Percentiles rank a stretch among this genome's conserved stretches.
These are phyloP conservation scores for Lichtheimia hyalospora DNA, from an alignment of 371 early-diverging fungal genomes.

Conservation along the genomic window DNA sequence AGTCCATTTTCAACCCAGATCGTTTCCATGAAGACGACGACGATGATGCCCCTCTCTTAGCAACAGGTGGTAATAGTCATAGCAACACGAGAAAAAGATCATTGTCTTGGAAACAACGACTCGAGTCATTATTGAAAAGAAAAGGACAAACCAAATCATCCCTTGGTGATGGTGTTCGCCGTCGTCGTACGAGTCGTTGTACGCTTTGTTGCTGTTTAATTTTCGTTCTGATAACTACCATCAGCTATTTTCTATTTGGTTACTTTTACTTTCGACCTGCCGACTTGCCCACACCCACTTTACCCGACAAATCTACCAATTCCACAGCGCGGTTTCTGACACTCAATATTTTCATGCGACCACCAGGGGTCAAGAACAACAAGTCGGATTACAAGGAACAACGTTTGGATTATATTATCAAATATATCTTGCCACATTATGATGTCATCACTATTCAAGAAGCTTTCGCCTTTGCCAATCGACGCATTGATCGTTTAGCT, in stretches of 20 bases:
- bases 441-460: constrained; percentile 86
- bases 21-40: no score
- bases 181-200: no score
- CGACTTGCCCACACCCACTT: constrained; percentile 26
- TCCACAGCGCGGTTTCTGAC: constrained; percentile 64
- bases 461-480: constrained; percentile 73
- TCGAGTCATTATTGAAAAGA: no score
- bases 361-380: constrained; percentile 79
- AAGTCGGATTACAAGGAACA: constrained; percentile 75
- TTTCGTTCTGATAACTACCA: background rate
- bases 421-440: constrained; percentile 61
- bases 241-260: constrained; percentile 32
- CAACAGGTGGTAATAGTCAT: no score
- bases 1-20: no score
- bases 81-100: no score
- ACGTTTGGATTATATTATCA: constrained; percentile 66
- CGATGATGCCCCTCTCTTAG: no score
- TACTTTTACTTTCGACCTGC: constrained; percentile 34
- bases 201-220: background rate
- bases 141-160: no score
- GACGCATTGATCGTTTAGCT: constrained; percentile 56
- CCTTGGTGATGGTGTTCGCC: no score
- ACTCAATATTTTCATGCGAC: constrained; percentile 84
- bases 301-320: constrained; percentile 18
- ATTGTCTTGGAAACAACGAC: no score